phyloP scores from a whole-genome alignment of 495 filamentous ascomycete species.

The Saxispiralis lemnorum region DNA sequence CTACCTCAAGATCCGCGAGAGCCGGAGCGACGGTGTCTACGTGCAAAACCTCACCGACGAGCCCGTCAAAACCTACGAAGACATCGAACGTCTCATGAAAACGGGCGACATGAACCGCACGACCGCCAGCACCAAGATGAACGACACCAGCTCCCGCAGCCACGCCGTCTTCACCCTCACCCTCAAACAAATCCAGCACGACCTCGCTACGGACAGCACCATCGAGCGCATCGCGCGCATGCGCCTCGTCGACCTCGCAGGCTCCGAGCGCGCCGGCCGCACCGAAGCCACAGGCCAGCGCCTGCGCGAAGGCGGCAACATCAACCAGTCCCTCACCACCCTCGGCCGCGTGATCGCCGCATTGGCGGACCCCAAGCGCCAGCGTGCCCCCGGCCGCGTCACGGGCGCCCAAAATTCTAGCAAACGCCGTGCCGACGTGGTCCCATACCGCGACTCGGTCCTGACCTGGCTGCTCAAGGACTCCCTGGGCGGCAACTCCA shows the following conservation, averaged over 20 bases:
- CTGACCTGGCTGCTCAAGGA: conserved; percentile 97
- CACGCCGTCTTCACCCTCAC: conserved; percentile 97
- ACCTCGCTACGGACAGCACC: conserved; percentile 83
- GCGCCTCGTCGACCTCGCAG: conserved; percentile 85
- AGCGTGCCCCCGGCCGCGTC: conserved; percentile 1
- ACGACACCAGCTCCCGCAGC: conserved; percentile 84
- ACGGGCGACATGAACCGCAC: conserved; percentile 77
- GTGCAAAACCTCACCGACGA: conserved; percentile 91
- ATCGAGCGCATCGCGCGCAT: conserved; percentile 88
- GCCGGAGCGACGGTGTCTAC: conserved; percentile 88
- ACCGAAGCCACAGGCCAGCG: conserved; percentile 87
- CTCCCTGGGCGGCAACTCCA: conserved; percentile 82
- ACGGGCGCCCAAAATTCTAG: conserved; percentile 8
- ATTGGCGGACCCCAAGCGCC: conserved; percentile 51
- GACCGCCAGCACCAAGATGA: conserved; percentile 97
- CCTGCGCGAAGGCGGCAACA: conserved; percentile 86
- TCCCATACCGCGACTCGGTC: conserved; percentile 90
- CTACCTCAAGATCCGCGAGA: conserved; percentile 95
- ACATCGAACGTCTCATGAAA: conserved; percentile 80
- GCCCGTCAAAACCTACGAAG: conserved; percentile 58
- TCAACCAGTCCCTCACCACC: conserved; percentile 96
- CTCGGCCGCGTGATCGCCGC: conserved; percentile 94
- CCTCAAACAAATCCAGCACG: conserved; percentile 90
- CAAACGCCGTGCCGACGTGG: conserved; percentile 43
- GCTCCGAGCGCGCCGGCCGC: conserved; percentile 83